Evolutionary conservation across 345 rosid species (phyloP).

Genomic region (Euphorbia peplus): DNA sequence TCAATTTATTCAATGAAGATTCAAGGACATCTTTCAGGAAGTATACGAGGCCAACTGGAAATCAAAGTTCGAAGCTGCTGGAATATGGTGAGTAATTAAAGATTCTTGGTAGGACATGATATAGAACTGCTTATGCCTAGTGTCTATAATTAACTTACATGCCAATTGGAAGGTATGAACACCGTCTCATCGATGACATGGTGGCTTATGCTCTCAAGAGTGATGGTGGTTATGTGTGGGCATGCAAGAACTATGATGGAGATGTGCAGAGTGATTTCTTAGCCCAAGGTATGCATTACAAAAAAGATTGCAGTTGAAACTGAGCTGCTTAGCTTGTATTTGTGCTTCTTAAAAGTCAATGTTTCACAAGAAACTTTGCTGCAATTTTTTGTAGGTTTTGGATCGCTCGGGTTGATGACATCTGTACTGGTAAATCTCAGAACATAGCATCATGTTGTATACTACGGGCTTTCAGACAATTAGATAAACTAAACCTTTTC

Average conservation of each 20-base stretch:
- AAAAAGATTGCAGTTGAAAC: not conserved
- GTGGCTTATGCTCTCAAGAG: constrained; percentile 97
- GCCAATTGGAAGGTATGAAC: constrained; percentile 77
- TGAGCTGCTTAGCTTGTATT: not conserved
- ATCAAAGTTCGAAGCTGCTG: constrained; percentile 88
- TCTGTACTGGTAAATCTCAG: constrained; percentile 73
- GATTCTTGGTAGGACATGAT: constrained; percentile 1
- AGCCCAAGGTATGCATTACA: constrained; percentile 72
- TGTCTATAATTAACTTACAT: constrained; percentile 3
- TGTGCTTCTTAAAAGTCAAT: not conserved
- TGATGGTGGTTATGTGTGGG: constrained; percentile 99
- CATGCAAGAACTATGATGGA: constrained; percentile 99
- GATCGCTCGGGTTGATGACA: constrained; percentile 99
- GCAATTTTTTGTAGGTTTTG: constrained; percentile 57
- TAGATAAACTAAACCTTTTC: no score
- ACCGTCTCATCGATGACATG: constrained; percentile 99
- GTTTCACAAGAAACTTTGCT: constrained; percentile 10
- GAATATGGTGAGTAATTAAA: constrained; percentile 63
- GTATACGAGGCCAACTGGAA: constrained; percentile 94
- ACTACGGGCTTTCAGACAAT: not conserved
- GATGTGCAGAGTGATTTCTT: constrained; percentile 99
- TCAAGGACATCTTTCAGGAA: constrained; percentile 97
- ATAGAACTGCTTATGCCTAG: not conserved
- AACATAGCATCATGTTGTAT: not conserved
- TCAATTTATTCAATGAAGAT: constrained; percentile 43